Conservation (phyloP, 2,329 filamentous ascomycete species). For the Aspergillus thermomutatus region DNA sequence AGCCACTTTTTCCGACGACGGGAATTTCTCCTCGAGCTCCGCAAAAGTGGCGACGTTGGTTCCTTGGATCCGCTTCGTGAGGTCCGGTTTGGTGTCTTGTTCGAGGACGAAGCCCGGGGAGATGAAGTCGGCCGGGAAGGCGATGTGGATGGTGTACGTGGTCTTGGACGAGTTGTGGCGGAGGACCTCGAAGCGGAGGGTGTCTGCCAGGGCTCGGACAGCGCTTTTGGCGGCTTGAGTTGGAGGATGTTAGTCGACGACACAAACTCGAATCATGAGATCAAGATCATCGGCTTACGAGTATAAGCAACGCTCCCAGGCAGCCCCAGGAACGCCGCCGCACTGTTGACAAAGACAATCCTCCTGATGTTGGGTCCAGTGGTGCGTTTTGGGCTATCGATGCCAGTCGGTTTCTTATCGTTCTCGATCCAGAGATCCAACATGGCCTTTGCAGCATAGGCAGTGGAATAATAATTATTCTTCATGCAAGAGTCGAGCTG, state of each 20-base stretch:
- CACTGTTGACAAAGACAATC: neutral
- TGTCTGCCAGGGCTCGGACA: slow-evolving; percentile 3
- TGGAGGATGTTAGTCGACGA: neutral
- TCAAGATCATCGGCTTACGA: neutral
- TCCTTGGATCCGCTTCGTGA: slow-evolving; percentile 3
- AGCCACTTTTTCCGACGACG: neutral
- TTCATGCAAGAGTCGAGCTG: slow-evolving; percentile 2
- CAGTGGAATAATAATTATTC: slow-evolving; percentile 4
- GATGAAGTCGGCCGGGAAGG: slow-evolving; percentile 5
- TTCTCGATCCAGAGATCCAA: slow-evolving; percentile 2
- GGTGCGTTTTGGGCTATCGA: neutral
- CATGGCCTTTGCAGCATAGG: slow-evolving; percentile 1
- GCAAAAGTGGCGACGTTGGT: slow-evolving; percentile 2
- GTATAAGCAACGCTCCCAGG: neutral
- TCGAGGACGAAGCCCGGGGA: slow-evolving; percentile 2
- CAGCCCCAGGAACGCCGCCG: neutral
- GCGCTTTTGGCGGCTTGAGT: slow-evolving; percentile 4
- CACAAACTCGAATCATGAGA: too few relatives aligned
- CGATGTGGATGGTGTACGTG: slow-evolving; percentile 3
- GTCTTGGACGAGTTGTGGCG: neutral
- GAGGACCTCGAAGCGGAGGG: slow-evolving; percentile 4
- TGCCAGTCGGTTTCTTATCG: neutral
- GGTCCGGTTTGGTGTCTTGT: slow-evolving; percentile 2
- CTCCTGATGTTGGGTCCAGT: neutral
- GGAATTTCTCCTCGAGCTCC: slow-evolving; percentile 1